These are phyloP conservation scores for Plasmodium malariae DNA, from an alignment of 169 alveolate species.

Conservation along the genomic window DNA sequence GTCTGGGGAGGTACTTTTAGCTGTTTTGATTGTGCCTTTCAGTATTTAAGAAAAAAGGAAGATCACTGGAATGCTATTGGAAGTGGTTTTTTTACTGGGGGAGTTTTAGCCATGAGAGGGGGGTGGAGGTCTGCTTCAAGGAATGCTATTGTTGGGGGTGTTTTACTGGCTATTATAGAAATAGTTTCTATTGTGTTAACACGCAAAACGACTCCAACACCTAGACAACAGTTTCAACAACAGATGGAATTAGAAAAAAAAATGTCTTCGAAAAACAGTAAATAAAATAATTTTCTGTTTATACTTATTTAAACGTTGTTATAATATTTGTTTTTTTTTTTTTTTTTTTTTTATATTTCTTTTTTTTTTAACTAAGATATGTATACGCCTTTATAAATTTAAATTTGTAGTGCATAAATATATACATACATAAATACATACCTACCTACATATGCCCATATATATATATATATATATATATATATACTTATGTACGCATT, in stretches of 20 bases:
- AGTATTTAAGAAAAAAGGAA: conserved; percentile 93
- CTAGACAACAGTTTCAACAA: conserved; percentile 90
- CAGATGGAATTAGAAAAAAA: conserved; percentile 85
- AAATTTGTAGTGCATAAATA: conserved; percentile 11
- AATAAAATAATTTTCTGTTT: conserved; percentile 8
- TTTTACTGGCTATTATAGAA: conserved; percentile 91
- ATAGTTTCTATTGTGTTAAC: conserved; percentile 89
- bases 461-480: conserved; percentile 17
- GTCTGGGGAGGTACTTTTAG: conserved; percentile 98
- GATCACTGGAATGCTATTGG: conserved; percentile 96
- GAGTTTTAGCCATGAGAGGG: conserved; percentile 92
- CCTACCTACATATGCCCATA: no score
- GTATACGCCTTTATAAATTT: conserved; percentile 26
- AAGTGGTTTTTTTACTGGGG: conserved; percentile 96
- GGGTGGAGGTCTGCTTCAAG: conserved; percentile 90
- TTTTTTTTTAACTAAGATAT: conserved; percentile 23
- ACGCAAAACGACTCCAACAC: conserved; percentile 88
- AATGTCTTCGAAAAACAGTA: conserved; percentile 72
- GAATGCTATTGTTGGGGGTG: conserved; percentile 94
- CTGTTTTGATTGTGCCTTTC: conserved; percentile 94
- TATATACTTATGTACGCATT: background rate
- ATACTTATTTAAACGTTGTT: conserved; percentile 5
- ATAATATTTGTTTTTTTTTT: conserved; percentile 23
- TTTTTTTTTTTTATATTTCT: background rate
- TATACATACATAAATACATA: background rate